These are phyloP conservation scores for Podaxis sp. DNA, from an alignment of 768 basidiomycete species.

Conservation along the genomic window DNA sequence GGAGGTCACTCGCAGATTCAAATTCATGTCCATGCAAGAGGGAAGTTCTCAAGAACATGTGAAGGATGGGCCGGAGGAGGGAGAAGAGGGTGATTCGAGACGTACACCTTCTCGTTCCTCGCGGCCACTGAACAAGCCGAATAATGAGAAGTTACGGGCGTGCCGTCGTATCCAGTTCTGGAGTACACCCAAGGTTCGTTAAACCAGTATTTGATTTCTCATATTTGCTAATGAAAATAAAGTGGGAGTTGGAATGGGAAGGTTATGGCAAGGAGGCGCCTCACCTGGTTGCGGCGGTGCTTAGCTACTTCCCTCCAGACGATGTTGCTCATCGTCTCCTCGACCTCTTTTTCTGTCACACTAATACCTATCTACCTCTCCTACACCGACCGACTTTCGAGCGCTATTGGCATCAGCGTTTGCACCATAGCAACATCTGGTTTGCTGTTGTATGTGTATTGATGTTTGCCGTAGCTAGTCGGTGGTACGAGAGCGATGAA, in stretches of 20 bases:
- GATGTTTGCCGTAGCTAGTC: slow-evolving; percentile 69
- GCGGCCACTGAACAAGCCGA: slow-evolving; percentile 16
- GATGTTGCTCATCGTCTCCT: slow-evolving; percentile 63
- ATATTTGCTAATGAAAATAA: slow-evolving; percentile 1
- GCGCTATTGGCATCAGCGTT: slow-evolving; percentile 51
- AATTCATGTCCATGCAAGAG: slow-evolving; percentile 48
- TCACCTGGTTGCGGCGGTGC: slow-evolving; percentile 31
- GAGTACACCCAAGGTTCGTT: slow-evolving; percentile 54
- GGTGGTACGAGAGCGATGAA: slow-evolving; percentile 58
- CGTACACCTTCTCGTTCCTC: not conserved
- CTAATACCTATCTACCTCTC: slow-evolving; percentile 62
- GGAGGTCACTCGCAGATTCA: slow-evolving; percentile 51
- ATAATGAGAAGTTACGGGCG: slow-evolving; percentile 22
- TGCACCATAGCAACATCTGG: slow-evolving; percentile 55
- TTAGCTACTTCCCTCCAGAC: slow-evolving; percentile 57
- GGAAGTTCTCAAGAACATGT: slow-evolving; percentile 4
- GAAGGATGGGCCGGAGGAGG: slow-evolving; percentile 17
- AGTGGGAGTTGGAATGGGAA: slow-evolving; percentile 67
- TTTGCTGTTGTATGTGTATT: slow-evolving; percentile 63
- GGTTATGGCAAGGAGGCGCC: slow-evolving; percentile 34
- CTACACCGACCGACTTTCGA: slow-evolving; percentile 74
- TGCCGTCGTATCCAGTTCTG: slow-evolving; percentile 52
- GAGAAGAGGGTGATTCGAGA: not conserved
- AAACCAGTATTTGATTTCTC: not conserved
- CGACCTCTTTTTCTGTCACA: slow-evolving; percentile 63